Evolutionary conservation across 2,329 filamentous ascomycete genomes (phyloP).

Genomic region (Fusarium nodosum): DNA sequence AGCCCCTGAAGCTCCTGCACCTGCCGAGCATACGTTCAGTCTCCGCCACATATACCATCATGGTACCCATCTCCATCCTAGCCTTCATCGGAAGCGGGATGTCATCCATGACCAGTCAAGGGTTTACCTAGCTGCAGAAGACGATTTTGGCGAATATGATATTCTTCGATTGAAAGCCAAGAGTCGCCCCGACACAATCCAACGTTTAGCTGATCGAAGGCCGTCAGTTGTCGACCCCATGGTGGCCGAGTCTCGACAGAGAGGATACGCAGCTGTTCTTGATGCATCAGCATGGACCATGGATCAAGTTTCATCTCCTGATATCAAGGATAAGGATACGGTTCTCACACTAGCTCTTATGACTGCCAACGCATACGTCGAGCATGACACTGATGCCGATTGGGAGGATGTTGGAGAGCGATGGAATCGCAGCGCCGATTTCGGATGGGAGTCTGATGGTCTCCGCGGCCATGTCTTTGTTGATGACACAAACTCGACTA

Average conservation of each 20-base stretch:
- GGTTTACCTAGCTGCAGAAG: constrained; percentile 74
- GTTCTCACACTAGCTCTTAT: constrained; percentile 88
- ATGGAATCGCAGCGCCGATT: constrained; percentile 89
- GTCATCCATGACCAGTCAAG: constrained; percentile 66
- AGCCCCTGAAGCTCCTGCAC: constrained; percentile 59
- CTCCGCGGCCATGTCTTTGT: constrained; percentile 93
- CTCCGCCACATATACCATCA: constrained; percentile 95
- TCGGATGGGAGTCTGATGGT: constrained; percentile 93
- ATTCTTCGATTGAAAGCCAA: constrained; percentile 69
- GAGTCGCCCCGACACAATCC: constrained; percentile 77
- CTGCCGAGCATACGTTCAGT: constrained; percentile 71
- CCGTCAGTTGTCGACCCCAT: constrained; percentile 83
- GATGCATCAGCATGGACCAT: constrained; percentile 84
- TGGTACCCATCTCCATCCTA: constrained; percentile 82
- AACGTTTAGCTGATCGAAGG: constrained; percentile 84
- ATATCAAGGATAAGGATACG: constrained; percentile 87
- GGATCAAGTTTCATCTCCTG: constrained; percentile 82
- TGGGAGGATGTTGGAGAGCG: constrained; percentile 85
- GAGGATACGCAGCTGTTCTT: constrained; percentile 76
- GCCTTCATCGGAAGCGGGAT: constrained; percentile 82
- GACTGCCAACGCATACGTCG: constrained; percentile 89
- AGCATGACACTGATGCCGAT: constrained; percentile 76
- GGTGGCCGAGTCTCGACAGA: constrained; percentile 77
- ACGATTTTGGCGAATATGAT: constrained; percentile 65
- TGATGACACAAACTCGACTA: constrained; percentile 85